Percentiles rank a stretch among this genome's conserved stretches.
phyloP scores from a whole-genome alignment of 441 rosid genomes.

The Geranium incanum region DNA sequence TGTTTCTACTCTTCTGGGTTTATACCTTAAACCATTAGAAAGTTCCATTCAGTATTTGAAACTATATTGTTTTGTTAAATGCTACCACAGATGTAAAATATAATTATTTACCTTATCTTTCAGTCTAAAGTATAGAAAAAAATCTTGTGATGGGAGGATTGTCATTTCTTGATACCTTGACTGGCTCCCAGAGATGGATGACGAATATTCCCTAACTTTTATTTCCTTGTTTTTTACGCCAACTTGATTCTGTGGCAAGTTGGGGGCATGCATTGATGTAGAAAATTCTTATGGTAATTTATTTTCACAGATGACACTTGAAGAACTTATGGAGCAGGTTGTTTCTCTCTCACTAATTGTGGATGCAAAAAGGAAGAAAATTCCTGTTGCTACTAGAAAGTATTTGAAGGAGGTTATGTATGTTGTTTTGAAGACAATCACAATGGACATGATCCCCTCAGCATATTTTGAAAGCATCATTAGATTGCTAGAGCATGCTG shows the following conservation, averaged over 20 bases:
- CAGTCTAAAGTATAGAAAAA: background rate
- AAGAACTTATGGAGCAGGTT: conserved; percentile 69
- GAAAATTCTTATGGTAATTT: background rate
- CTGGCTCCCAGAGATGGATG: too few relatives aligned
- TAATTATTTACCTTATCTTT: background rate
- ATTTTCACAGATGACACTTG: conserved; percentile 53
- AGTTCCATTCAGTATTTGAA: background rate
- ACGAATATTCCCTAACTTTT: background rate
- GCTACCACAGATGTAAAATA: background rate
- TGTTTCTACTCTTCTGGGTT: too few relatives aligned
- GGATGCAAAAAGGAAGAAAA: conserved; percentile 46
- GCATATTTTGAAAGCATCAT: conserved; percentile 65
- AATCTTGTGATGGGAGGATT: too few relatives aligned
- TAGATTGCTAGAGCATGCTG: conserved; percentile 56
- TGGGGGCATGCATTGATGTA: background rate
- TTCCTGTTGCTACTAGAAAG: conserved; percentile 40
- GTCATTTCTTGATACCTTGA: too few relatives aligned
- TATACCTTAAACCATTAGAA: too few relatives aligned
- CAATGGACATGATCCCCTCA: conserved; percentile 53
- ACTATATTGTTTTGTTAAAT: background rate
- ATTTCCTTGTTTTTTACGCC: background rate
- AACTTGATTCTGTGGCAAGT: background rate
- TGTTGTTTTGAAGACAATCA: conserved; percentile 52
- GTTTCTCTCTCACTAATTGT: conserved; percentile 45
- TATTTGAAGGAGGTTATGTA: conserved; percentile 49